Evolutionary conservation across 345 rosid genomes (phyloP), one percentile per base, ranked within the genome.

Genomic region (Erodium maritimum): DNA sequence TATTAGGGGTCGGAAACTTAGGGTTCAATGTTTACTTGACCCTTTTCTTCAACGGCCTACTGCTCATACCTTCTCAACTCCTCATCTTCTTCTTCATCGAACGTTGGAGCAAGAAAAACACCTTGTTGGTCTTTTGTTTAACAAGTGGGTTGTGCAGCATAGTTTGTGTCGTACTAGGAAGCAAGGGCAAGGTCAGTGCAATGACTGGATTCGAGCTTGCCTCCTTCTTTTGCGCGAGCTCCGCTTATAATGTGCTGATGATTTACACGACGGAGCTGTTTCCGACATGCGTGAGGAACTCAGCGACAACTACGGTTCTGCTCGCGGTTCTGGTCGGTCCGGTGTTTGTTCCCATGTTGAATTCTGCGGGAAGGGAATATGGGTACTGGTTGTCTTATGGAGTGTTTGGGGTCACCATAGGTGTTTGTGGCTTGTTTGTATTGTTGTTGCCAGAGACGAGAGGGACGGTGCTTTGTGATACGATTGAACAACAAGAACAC

Each of bases 401-500:
- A 19, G 67, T 88, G 60, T 85, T 81, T 1, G 96, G 90, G 50
- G 29, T 83, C 54, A 75, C 64, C 22, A 78, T 88, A 14, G 70
- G 75, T n/a, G 5, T 76, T 55, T 72, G 87, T 57, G 90, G 88
- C 1, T 18, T 83, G 64, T 69, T 65, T 60, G 85, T 61, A 13
- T 37, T 78, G 16, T 71, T 66, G 0, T 66, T 88, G 65, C 93
- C 93, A 0, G 93, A 88, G 75, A 88, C 90, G 6, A 78, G 67
- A 22, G 87, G 82, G n/a, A 68, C 57, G 10, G 66, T 60, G 52
- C 61, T 81, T 24, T 69, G 82, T 2, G 86, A 85, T 58, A 81
- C 89, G 17, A 70, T 83, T 73, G 93, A 83, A 2, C 84, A 80
- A 61, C 86, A 86, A 71, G 90, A 83, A n/a, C 59, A 54, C 19